These are phyloP conservation scores for Lojkania enalia DNA, from an alignment of 2,329 filamentous ascomycete genomes.

Conservation along the genomic window DNA sequence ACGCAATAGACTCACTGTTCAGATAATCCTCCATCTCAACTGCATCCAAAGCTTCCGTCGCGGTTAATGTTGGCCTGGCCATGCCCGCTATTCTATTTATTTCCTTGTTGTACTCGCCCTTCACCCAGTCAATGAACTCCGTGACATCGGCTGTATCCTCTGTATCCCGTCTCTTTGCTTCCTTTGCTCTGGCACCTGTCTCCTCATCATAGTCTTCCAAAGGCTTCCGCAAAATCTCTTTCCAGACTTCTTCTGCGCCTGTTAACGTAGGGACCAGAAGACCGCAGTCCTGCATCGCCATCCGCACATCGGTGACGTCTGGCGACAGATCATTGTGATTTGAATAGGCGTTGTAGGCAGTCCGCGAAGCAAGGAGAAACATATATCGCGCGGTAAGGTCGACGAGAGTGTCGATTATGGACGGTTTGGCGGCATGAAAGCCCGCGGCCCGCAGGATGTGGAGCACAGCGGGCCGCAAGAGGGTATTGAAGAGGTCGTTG, in stretches of 20 bases:
- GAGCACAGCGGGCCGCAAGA: conserved; percentile 83
- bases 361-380: conserved; percentile 70
- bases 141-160: conserved; percentile 80
- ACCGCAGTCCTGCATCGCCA: conserved; percentile 82
- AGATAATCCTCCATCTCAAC: conserved; percentile 53
- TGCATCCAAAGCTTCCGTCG: conserved; percentile 53
- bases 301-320: conserved; percentile 75
- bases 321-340: conserved; percentile 68
- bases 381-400: conserved; percentile 85
- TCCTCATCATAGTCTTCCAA: conserved; percentile 48
- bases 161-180: conserved; percentile 54
- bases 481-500: conserved; percentile 66
- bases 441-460: conserved; percentile 91
- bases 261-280: conserved; percentile 70
- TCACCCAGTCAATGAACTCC: conserved; percentile 78
- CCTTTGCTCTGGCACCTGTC: conserved; percentile 46
- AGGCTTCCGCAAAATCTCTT: conserved; percentile 53
- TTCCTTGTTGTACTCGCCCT: conserved; percentile 72
- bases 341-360: conserved; percentile 70
- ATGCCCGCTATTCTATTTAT: conserved; percentile 79
- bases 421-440: conserved; percentile 80
- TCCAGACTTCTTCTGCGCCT: conserved; percentile 69
- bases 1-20: conserved; percentile 38
- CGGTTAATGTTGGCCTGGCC: conserved; percentile 45
- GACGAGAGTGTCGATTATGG: conserved; percentile 83